Evolutionary conservation across 257 asterid species (phyloP).

Genomic region (Sherardia arvensis): DNA sequence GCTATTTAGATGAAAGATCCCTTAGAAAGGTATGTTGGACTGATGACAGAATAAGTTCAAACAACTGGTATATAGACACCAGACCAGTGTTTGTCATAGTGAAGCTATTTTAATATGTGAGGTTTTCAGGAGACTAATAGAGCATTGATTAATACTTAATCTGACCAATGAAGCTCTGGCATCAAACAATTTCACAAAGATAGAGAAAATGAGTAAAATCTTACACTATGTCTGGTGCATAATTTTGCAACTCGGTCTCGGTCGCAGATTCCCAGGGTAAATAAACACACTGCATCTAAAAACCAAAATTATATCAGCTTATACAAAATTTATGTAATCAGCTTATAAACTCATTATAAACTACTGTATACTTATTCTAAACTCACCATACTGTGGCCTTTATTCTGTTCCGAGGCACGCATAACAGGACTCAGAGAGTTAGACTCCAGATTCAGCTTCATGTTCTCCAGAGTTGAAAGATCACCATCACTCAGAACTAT

Average conservation of each 20-base stretch:
- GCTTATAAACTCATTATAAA: neutral
- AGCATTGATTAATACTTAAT: too few relatives aligned
- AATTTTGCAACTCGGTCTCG: conserved; percentile 40
- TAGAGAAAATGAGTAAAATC: neutral
- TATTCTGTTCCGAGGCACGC: conserved; percentile 14
- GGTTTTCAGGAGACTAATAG: too few relatives aligned
- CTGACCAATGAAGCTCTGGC: neutral
- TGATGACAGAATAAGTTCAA: neutral
- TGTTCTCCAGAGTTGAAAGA: conserved; percentile 59
- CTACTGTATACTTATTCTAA: neutral
- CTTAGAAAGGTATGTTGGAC: neutral
- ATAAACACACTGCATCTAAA: conserved; percentile 55
- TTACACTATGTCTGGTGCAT: conserved; percentile 66
- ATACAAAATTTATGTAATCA: neutral
- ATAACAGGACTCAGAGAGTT: conserved; percentile 35
- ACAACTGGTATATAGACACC: neutral
- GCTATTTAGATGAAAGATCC: neutral
- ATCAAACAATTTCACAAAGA: neutral
- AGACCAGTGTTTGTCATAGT: neutral
- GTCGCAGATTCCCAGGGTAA: conserved; percentile 83
- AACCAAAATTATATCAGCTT: conserved; percentile 18
- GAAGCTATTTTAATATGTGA: neutral
- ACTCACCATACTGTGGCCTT: conserved; percentile 31
- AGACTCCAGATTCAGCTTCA: conserved; percentile 73
- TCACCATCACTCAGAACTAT: conserved; percentile 84